A percentile compares a stretch with the other conserved stretches of the same genome.
phyloP scores from a whole-genome alignment of 345 rosid species.

The Corchorus olitorius region DNA sequence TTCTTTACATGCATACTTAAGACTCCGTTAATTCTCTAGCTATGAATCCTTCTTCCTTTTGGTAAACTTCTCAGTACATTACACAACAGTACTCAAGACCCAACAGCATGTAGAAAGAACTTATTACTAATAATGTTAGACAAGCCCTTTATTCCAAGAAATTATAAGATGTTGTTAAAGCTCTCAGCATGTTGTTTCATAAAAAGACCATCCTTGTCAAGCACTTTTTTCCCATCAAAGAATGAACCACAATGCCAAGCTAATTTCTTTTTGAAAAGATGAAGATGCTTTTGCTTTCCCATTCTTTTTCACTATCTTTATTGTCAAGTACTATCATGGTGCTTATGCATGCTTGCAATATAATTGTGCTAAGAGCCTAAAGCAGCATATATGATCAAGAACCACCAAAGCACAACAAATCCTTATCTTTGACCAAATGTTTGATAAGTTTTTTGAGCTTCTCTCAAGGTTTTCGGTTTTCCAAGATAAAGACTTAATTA shows the following conservation, averaged over 20 bases:
- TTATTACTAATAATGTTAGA: too few relatives aligned
- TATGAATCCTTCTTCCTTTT: too few relatives aligned
- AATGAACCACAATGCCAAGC: background rate
- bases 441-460: background rate
- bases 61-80: too few relatives aligned
- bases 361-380: background rate
- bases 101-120: too few relatives aligned
- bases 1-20: too few relatives aligned
- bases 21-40: too few relatives aligned
- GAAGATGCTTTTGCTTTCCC: constrained; percentile 13
- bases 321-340: background rate
- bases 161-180: background rate
- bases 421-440: background rate
- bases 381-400: background rate
- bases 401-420: background rate
- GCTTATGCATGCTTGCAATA: background rate
- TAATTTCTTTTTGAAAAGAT: background rate
- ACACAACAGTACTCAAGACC: too few relatives aligned
- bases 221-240: background rate
- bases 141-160: background rate
- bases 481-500: background rate
- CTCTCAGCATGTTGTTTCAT: background rate
- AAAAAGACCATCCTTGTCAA: background rate
- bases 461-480: background rate
- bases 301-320: constrained; percentile 4